Conservation (phyloP, 106 monocot species). For the Triglochin maritima region DNA sequence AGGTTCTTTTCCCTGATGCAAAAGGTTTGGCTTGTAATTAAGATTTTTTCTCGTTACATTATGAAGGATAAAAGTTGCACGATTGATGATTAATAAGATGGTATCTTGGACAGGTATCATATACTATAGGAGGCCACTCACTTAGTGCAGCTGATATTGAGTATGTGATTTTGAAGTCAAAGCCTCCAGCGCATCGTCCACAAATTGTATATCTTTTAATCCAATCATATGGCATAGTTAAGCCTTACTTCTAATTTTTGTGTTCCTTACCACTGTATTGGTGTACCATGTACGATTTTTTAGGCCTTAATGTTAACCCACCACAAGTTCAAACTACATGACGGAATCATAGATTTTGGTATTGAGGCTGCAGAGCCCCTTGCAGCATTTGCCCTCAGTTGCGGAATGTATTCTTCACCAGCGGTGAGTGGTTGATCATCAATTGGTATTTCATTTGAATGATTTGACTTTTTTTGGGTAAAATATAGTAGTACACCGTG, state of each 20-base stretch:
- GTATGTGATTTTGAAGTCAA: conserved; percentile 70
- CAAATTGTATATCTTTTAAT: conserved; percentile 44
- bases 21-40: conserved; percentile 33
- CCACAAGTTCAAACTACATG: conserved; percentile 60
- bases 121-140: conserved; percentile 60
- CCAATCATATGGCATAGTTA: neutral
- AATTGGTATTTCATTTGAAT: neutral
- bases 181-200: conserved; percentile 61
- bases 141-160: conserved; percentile 79
- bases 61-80: too few relatives aligned
- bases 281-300: neutral
- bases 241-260: neutral
- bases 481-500: too few relatives aligned
- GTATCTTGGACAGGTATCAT: conserved; percentile 42
- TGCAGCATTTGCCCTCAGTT: conserved; percentile 54
- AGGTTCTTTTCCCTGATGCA: conserved; percentile 84
- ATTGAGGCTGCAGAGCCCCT: conserved; percentile 60
- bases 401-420: conserved; percentile 83
- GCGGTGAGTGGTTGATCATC: conserved; percentile 35
- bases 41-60: neutral
- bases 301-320: conserved; percentile 54
- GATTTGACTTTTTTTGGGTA: too few relatives aligned
- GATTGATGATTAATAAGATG: neutral
- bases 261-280: neutral
- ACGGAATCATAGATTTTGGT: conserved; percentile 41